These are phyloP conservation scores for Hypholoma fasciculare DNA, from an alignment of 768 basidiomycete species.

Conservation along the genomic window DNA sequence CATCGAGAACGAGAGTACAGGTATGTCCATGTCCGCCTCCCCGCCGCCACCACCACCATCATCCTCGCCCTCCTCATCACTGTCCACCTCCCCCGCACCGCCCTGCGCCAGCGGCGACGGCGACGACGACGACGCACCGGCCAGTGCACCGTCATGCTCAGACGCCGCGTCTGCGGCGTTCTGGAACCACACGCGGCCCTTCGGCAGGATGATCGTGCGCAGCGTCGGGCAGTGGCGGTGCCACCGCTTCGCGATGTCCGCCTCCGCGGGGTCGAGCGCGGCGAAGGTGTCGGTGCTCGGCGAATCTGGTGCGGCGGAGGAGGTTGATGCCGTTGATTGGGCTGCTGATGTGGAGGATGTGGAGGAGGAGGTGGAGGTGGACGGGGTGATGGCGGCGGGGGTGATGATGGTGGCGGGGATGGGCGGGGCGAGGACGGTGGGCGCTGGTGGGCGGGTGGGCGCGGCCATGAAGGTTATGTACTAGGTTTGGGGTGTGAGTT, in stretches of 20 bases:
- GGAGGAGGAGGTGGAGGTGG: no score
- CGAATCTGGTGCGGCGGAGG: not conserved
- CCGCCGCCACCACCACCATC: not conserved
- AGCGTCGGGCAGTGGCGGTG: slow-evolving; percentile 58
- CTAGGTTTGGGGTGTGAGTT: slow-evolving; percentile 19
- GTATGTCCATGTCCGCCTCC: not conserved
- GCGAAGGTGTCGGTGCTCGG: not conserved
- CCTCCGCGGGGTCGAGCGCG: slow-evolving; percentile 36
- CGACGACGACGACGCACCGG: not conserved
- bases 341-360: no score
- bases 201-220: slow-evolving; percentile 63
- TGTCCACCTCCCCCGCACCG: not conserved
- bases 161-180: not conserved
- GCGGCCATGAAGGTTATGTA: slow-evolving; percentile 65
- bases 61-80: not conserved
- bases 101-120: not conserved
- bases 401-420: not conserved
- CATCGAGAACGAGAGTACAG: not conserved
- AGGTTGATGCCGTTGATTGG: no score
- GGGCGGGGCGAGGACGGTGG: not conserved
- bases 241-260: slow-evolving; percentile 54
- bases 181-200: slow-evolving; percentile 63
- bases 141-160: not conserved
- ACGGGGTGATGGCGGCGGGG: not conserved
- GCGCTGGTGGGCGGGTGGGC: not conserved